phyloP scores from a whole-genome alignment of 495 filamentous ascomycete genomes.

The Pyronema domesticum region DNA sequence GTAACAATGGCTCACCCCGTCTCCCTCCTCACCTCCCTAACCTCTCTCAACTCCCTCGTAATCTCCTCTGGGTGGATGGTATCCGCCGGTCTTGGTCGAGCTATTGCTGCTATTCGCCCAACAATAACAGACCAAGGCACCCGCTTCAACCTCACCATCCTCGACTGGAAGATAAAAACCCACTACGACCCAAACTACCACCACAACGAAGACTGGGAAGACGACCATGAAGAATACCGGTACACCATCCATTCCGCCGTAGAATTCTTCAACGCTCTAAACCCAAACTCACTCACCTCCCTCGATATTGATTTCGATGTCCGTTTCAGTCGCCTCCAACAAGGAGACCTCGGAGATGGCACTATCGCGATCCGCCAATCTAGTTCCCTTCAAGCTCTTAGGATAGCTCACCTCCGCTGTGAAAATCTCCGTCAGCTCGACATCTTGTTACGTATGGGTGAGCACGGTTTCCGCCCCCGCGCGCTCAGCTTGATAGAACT shows the following conservation, averaged over 20 bases:
- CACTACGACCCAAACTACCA: constrained; percentile 18
- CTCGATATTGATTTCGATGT: constrained; percentile 22
- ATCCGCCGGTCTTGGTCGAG: constrained; percentile 18
- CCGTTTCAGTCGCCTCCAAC: constrained; percentile 15
- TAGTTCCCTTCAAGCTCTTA: constrained; percentile 13
- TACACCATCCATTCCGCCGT: constrained; percentile 12
- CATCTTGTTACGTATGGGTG: constrained; percentile 19
- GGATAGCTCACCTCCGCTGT: constrained; percentile 15
- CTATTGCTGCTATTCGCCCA: constrained; percentile 20
- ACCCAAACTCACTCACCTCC: constrained; percentile 18
- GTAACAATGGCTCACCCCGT: constrained; percentile 20
- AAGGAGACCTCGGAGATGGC: constrained; percentile 9
- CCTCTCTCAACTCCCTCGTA: constrained; percentile 17
- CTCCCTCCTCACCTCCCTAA: constrained; percentile 15
- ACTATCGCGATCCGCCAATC: constrained; percentile 15
- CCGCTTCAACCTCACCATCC: constrained; percentile 20
- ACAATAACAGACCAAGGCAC: constrained; percentile 3
- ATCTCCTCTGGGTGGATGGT: constrained; percentile 25
- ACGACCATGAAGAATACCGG: constrained; percentile 8
- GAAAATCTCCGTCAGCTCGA: constrained; percentile 12
- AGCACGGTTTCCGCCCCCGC: constrained; percentile 15
- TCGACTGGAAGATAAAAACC: constrained; percentile 23
- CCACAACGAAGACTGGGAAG: constrained; percentile 16
- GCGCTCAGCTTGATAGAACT: constrained; percentile 16
- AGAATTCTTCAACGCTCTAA: constrained; percentile 18